These are phyloP conservation scores for Effrenium voratum DNA, from an alignment of 73 alveolate species.

Conservation along the genomic window DNA sequence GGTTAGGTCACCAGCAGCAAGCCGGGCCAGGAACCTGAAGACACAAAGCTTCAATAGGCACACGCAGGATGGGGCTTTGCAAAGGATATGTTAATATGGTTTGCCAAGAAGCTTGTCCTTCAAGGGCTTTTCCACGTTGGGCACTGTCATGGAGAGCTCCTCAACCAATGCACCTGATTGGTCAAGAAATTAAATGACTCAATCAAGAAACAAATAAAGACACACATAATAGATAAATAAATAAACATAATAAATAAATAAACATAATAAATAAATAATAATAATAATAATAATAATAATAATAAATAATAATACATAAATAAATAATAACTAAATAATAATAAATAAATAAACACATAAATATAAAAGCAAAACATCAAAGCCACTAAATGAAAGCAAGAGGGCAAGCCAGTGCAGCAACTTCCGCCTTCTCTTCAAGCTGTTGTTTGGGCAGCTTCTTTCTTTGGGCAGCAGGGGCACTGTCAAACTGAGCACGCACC, in stretches of 20 bases:
- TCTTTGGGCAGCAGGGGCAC: background rate
- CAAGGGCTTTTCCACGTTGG: background rate
- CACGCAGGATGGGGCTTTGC: too few species aligned
- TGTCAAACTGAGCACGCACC: background rate
- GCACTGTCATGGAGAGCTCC: background rate
- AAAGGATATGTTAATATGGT: background rate
- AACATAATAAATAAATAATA: too few species aligned
- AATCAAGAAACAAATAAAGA: too few species aligned
- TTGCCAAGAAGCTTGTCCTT: background rate
- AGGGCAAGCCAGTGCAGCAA: constrained; percentile 17
- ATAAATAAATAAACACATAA: too few species aligned
- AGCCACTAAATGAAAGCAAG: too few species aligned
- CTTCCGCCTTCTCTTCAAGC: background rate
- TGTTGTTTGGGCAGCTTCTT: background rate
- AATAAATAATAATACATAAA: background rate
- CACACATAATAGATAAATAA: too few species aligned
- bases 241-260: too few species aligned
- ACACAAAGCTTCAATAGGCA: too few species aligned
- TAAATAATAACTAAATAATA: background rate
- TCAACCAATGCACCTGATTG: background rate
- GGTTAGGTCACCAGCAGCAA: background rate
- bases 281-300: too few species aligned
- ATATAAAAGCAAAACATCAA: too few species aligned
- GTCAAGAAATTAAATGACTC: too few species aligned
- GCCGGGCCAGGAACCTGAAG: constrained; percentile 34